Evolutionary conservation across 2,329 filamentous ascomycete species (phyloP).

Genomic region (Aspergillus fumigatiaffinis): DNA sequence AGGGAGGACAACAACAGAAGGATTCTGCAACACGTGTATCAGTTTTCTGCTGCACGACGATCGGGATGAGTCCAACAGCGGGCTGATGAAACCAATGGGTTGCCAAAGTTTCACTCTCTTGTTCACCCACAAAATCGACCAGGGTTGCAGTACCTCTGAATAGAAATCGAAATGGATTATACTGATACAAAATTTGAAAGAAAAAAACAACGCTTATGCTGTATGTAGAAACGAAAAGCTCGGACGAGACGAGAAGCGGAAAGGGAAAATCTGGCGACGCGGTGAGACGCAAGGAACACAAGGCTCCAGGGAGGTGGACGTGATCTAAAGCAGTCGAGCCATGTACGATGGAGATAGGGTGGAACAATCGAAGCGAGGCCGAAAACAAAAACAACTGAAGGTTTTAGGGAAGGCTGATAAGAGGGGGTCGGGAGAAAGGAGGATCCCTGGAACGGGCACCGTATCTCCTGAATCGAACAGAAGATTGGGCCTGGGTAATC

Average conservation of each 20-base stretch:
- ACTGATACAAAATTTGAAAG: conserved; percentile 30
- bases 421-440: conserved; percentile 8
- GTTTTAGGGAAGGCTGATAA: conserved; percentile 8
- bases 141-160: conserved; percentile 26
- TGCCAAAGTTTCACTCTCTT: background rate
- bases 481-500: conserved; percentile 21
- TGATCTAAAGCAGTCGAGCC: conserved; percentile 27
- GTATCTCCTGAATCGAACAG: conserved; percentile 26
- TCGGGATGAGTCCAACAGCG: conserved; percentile 11
- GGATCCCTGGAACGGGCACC: conserved; percentile 26
- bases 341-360: conserved; percentile 26
- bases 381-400: conserved; percentile 8
- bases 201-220: conserved; percentile 16
- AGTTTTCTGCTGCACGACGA: conserved; percentile 23
- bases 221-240: conserved; percentile 22
- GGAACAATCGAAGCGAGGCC: conserved; percentile 3
- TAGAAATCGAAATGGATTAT: conserved; percentile 24
- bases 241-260: conserved; percentile 23
- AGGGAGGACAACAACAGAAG: conserved; percentile 16
- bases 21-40: conserved; percentile 17
- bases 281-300: conserved; percentile 24
- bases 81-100: conserved; percentile 1
- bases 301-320: conserved; percentile 22
- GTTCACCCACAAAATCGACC: background rate
- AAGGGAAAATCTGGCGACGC: conserved; percentile 24